Base-by-base conservation (phyloP, 495 filamentous ascomycete genomes). In the Aspergillus sclerotiicarbonarius region DNA sequence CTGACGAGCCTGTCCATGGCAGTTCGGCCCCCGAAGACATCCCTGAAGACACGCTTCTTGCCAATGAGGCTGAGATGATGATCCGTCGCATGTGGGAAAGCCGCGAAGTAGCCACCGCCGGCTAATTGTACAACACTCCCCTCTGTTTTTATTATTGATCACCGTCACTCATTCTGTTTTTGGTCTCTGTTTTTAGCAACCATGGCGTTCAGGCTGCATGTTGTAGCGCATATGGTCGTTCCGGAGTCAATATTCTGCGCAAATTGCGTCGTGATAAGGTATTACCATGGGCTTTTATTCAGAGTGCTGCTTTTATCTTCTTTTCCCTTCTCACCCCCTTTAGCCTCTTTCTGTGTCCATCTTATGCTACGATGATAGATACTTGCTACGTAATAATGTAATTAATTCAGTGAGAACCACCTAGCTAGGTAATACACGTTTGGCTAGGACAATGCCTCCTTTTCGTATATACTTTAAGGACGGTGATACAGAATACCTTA, bases 31-130 rank as follows among this genome's bases (percentile, higher is more conserved):
- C 41, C 8, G 70, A 75, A 7, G 64, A 69, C n/a, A 67, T 69
- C 5, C 25, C 56, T 1, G 72, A 70, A 20, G 65, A 56, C 15
- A 46, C 56, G 15, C 59, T 62, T 21, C 53, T 61, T 9, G 56
- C 69, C 5, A 66, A 60, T 44, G 73, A 75, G 52, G 51, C 58
- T 12, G 75, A 73, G 35, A 65, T 79, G 67, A 71, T 79, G 73
- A 66, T 79, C 41, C 76, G 76, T 48, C 75, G 76, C 37, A 76
- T 79, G 63, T 79, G 76, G 76, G 74, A 79, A 32, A 78, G 71
- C 58, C 75, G 76, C 41, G 74, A 77, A 53, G 73, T 76, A 3
- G 73, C 76, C 6, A 67, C 64, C 16, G 71, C 70, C 15, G 67
- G 71, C 35, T 79, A 54, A 60, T 53, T 53, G 56, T 59, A 58